Evolutionary conservation across 1,284 basidiomycete genomes (phyloP), one percentile per base, ranked within the genome.

Genomic region (Kalmanozyma brasiliensis): DNA sequence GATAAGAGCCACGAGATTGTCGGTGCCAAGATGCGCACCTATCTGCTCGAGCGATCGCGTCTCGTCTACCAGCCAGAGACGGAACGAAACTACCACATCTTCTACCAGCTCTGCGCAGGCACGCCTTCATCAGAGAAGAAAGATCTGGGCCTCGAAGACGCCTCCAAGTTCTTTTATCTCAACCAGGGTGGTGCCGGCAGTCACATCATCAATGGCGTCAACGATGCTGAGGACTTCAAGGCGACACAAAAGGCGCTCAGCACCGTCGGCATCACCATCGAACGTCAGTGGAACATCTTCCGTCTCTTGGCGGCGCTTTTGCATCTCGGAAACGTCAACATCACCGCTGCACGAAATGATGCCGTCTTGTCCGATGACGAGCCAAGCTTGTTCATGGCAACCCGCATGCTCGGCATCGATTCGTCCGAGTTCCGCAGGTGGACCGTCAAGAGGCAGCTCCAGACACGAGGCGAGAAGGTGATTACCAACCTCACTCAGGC

Each of bases 21-120:
- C 56, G 96, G 96, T 33, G 96, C 96, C 13, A 89, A 94, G 36
- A 98, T 98, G 78, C 89, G 96, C 67, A 98, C 96, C 41, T 99
- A 98, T 84, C 88, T 98, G 20, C 86, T 99, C 52, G 96, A 99
- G 82, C 91, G 96, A 30, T 97, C 94, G 35, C 90, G 96, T 70
- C 90, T 99, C 68, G 94, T 97, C 52, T 98, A 96, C 83, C 96
- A 98, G 84, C 94, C 96, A 16, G 87, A 92, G 72, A 57, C 77
- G 32, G 96, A 99, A 84, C 89, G 96, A 57, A 99, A 98, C 84
- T 99, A 98, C 83, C 96, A 99, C 84, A 97, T 99, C 79, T 99
- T 99, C 86, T 98, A 99, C 84, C 96, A 99, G 83, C 86, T 99
- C n/a, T 93, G 95, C 76, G 92, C 95, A 2, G 96, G 96, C 49